These are phyloP conservation scores for Eutrema japonicum DNA, from an alignment of 345 rosid species.

Conservation along the genomic window DNA sequence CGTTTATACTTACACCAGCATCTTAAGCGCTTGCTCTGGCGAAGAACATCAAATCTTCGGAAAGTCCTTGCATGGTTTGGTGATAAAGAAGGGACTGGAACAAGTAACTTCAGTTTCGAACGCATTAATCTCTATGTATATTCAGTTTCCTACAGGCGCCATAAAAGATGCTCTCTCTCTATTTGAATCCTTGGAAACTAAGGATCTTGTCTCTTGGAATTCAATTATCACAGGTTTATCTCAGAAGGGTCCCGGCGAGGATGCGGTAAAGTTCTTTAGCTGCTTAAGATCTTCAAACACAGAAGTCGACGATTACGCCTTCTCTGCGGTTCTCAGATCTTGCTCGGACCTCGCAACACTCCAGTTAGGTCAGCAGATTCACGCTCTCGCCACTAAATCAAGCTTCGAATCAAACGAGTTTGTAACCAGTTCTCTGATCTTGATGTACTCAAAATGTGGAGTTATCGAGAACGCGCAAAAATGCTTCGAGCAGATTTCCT, in stretches of 20 bases:
- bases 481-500: constrained; percentile 55
- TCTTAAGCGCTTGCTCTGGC: constrained; percentile 62
- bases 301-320: constrained; percentile 66
- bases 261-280: constrained; percentile 56
- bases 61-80: constrained; percentile 61
- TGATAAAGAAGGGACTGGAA: constrained; percentile 70
- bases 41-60: constrained; percentile 48
- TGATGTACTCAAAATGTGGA: constrained; percentile 84
- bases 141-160: constrained; percentile 50
- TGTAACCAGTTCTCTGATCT: constrained; percentile 76
- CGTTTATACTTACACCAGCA: constrained; percentile 66
- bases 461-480: constrained; percentile 60
- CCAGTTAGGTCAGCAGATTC: constrained; percentile 72
- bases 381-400: constrained; percentile 55
- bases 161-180: constrained; percentile 59
- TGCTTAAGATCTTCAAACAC: constrained; percentile 53
- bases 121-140: constrained; percentile 68
- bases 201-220: constrained; percentile 79
- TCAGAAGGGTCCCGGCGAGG: constrained; percentile 59
- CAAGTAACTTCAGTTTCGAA: constrained; percentile 57
- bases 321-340: constrained; percentile 75
- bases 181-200: constrained; percentile 57
- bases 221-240: constrained; percentile 71
- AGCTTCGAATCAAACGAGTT: constrained; percentile 64
- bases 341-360: constrained; percentile 80